phyloP scores from a whole-genome alignment of 2,329 filamentous ascomycete species.

The Sphaceloma murrayae region DNA sequence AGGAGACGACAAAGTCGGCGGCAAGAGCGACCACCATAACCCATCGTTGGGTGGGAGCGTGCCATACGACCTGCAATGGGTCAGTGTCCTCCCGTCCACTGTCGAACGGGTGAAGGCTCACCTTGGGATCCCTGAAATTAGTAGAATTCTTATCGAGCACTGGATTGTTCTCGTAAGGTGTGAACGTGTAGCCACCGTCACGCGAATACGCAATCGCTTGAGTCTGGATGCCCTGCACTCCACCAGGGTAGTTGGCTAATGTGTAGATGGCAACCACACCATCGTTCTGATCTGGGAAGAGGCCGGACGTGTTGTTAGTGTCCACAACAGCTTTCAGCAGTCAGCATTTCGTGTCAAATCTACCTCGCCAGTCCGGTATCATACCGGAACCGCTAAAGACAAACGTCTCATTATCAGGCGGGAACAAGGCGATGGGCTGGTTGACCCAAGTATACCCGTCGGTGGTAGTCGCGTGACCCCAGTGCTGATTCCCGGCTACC shows the following conservation, averaged over 20 bases:
- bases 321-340: constrained; percentile 52
- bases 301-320: constrained; percentile 54
- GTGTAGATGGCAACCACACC: constrained; percentile 55
- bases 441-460: constrained; percentile 58
- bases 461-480: constrained; percentile 55
- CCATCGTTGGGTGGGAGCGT: constrained; percentile 44
- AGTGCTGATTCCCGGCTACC: constrained; percentile 52
- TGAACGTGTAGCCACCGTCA: constrained; percentile 54
- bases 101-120: too few species aligned
- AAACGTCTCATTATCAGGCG: constrained; percentile 44
- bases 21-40: constrained; percentile 49
- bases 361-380: too few species aligned
- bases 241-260: constrained; percentile 32
- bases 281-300: constrained; percentile 52
- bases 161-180: constrained; percentile 50
- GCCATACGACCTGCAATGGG: constrained; percentile 52
- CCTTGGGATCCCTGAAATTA: constrained; percentile 58
- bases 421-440: constrained; percentile 53
- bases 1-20: constrained; percentile 47
- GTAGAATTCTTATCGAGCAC: constrained; percentile 46
- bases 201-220: constrained; percentile 54
- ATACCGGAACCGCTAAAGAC: constrained; percentile 49
- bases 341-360: too few species aligned
- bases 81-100: too few species aligned
- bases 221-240: constrained; percentile 37